Percentiles rank a stretch among this genome's conserved stretches.
Evolutionary conservation across 2,329 filamentous ascomycete species (phyloP).

Genomic region (Lasiodiplodia sp.): DNA sequence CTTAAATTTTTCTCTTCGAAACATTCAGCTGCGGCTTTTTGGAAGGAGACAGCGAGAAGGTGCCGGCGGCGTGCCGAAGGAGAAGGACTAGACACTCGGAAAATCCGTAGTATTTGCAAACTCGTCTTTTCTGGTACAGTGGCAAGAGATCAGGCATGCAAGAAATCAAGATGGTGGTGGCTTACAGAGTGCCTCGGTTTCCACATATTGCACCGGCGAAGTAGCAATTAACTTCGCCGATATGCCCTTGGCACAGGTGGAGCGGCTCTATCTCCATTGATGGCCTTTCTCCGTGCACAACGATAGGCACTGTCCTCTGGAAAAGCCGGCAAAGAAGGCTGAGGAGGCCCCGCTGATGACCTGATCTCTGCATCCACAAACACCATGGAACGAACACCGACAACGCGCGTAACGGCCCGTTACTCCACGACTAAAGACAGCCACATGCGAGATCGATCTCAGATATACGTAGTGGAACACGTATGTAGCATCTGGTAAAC

Average conservation of each 20-base stretch:
- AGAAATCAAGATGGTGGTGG: too few relatives aligned
- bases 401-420: background rate
- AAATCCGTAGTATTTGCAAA: background rate
- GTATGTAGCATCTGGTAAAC: background rate
- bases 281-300: too few relatives aligned
- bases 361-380: background rate
- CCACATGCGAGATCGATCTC: background rate
- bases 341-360: background rate
- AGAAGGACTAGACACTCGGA: background rate
- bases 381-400: too few relatives aligned
- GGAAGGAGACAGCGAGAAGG: background rate
- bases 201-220: background rate
- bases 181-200: background rate
- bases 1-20: background rate
- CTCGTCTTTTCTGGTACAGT: background rate
- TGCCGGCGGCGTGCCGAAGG: constrained; percentile 6
- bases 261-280: background rate
- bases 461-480: background rate
- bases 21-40: background rate
- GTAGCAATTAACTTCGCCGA: background rate
- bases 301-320: too few relatives aligned
- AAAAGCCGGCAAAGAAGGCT: background rate
- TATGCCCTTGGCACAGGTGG: background rate
- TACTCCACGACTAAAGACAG: background rate
- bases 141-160: background rate